Percentiles rank a stretch among this genome's conserved stretches.
phyloP scores from a whole-genome alignment of 371 early-diverging fungal species.

The Rhizopus sp. region DNA sequence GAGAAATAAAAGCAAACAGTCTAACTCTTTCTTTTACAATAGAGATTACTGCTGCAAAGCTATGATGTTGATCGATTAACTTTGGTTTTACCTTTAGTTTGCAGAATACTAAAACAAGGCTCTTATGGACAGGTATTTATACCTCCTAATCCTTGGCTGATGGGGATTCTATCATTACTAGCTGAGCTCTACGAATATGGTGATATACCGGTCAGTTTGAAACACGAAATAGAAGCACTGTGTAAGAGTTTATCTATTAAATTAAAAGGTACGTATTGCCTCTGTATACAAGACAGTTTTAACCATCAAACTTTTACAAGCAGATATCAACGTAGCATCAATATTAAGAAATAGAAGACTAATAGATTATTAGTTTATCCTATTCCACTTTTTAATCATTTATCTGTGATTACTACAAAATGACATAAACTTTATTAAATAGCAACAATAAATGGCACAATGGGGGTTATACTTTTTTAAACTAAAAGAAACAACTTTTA shows the following conservation, averaged over 20 bases:
- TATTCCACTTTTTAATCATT: no score
- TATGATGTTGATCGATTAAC: constrained; percentile 83
- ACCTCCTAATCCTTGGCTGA: constrained; percentile 97
- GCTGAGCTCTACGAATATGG: constrained; percentile 92
- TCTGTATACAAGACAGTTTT: no score
- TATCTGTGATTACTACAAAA: no score
- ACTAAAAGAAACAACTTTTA: no score
- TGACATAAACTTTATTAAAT: no score
- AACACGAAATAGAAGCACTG: constrained; percentile 96
- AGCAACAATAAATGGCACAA: no score
- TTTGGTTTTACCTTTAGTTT: constrained; percentile 96
- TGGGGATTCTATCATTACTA: constrained; percentile 89
- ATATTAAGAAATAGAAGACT: no score
- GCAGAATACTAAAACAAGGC: constrained; percentile 93
- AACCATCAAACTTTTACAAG: no score
- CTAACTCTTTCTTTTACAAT: constrained; percentile 1
- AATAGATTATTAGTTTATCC: no score
- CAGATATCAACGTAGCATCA: no score
- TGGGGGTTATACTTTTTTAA: no score
- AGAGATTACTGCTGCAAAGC: constrained; percentile 90
- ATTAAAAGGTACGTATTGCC: constrained; percentile 49
- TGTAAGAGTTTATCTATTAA: constrained; percentile 88
- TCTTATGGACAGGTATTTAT: constrained; percentile 81
- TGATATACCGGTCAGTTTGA: constrained; percentile 88
- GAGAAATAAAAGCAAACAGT: not conserved